phyloP scores from a whole-genome alignment of 768 basidiomycete species.

The Termitomyces sp. region DNA sequence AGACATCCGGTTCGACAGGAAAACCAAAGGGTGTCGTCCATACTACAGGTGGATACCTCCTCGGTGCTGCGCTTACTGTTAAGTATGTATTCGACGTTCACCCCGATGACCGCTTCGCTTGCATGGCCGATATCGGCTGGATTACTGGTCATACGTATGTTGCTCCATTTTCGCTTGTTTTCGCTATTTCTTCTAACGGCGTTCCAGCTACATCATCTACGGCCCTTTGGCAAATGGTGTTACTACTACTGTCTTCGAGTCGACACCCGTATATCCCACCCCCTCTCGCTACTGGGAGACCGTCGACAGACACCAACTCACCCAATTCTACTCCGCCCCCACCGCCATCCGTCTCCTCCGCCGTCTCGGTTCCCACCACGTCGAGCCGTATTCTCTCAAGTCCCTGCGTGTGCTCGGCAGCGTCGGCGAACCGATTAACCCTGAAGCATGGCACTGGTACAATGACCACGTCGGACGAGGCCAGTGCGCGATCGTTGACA shows the following conservation, averaged over 20 bases:
- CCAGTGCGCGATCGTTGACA: slow-evolving; percentile 93
- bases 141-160: slow-evolving; percentile 90
- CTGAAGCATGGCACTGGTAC: slow-evolving; percentile 99
- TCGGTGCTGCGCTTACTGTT: slow-evolving; percentile 87
- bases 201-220: slow-evolving; percentile 81
- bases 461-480: slow-evolving; percentile 88
- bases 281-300: slow-evolving; percentile 97
- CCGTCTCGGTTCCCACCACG: slow-evolving; percentile 80
- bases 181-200: slow-evolving; percentile 1
- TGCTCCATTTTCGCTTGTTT: neutral
- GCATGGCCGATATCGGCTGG: slow-evolving; percentile 99
- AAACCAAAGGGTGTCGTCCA: slow-evolving; percentile 98
- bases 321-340: slow-evolving; percentile 94
- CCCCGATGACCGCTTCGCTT: slow-evolving; percentile 92
- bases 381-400: slow-evolving; percentile 77
- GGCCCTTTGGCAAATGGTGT: slow-evolving; percentile 88
- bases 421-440: slow-evolving; percentile 98
- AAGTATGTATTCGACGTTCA: slow-evolving; percentile 99
- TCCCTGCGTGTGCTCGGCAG: slow-evolving; percentile 84
- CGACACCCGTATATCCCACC: slow-evolving; percentile 94
- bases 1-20: slow-evolving; percentile 94
- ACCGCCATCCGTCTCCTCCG: slow-evolving; percentile 92
- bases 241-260: slow-evolving; percentile 90
- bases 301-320: slow-evolving; percentile 89
- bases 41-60: slow-evolving; percentile 85